Evolutionary conservation across 768 basidiomycete genomes (phyloP), one percentile per base, ranked within the genome.

Genomic region (Macrolepiota dolichaula): DNA sequence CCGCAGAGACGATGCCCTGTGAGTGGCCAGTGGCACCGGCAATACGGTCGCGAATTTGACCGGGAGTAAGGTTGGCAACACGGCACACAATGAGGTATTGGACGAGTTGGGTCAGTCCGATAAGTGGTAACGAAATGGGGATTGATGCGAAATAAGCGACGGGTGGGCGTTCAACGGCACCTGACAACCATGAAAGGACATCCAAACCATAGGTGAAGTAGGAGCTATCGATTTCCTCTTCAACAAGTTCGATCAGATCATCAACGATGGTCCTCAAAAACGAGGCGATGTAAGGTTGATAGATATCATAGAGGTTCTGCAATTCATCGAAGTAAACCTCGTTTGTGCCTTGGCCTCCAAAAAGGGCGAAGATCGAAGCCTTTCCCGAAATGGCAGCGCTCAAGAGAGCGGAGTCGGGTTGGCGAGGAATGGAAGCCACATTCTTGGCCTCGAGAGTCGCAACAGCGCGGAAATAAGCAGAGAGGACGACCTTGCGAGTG

Each of bases 261-360:
- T 77, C 68, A 51, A 89, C 86, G 66, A 93, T 74, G 40, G 79
- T 78, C 29, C 78, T 69, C 64, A 97, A 74, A 79, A 94, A 88
- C 17, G 88, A 73, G 15, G 81, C 77, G 64, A 98, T 87, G 70
- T 94, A 96, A 11, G 95, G 89, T 64, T 80, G 85, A 81, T 99
- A 98, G 63, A 85, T 91, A 75, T 97, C 90, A 75, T 92, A 95
- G 55, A 98, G 87, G 53, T 81, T 77, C 77, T 96, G 92, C 19
- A 99, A 83, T 73, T 98, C 97, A 72, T 96, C 92, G 72, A 98
- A 94, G 78, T 98, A 99, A 62, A 96, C 91, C 71, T 98, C 97
- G 74, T 98, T 98, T 62, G 91, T 93, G 61, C 97, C 97, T 75
- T 99, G 97, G 13, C 97, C 97, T 55, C 96, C 96, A 71, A 99